Conservation (phyloP, 768 basidiomycete species). For the Boletus tylopilopsis region DNA sequence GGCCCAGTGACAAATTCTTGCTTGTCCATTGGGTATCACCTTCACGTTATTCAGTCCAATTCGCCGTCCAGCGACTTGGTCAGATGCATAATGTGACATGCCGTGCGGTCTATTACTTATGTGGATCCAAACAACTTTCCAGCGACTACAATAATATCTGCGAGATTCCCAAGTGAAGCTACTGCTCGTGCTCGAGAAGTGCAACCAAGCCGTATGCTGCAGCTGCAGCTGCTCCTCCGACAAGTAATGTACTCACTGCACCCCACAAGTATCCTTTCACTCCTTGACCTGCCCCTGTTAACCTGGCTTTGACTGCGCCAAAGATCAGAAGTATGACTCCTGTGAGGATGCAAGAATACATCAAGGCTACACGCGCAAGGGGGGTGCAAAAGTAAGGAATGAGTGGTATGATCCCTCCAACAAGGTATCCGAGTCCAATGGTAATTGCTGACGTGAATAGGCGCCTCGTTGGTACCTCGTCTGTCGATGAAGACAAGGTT, state of each 20-base stretch:
- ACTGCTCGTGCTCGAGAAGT: slow-evolving; percentile 35
- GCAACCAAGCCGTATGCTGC: slow-evolving; percentile 61
- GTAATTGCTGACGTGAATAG: slow-evolving; percentile 91
- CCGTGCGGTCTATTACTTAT: too few species aligned
- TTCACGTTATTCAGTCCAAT: too few species aligned
- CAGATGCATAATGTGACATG: too few species aligned
- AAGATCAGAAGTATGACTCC: slow-evolving; percentile 85
- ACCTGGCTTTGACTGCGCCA: slow-evolving; percentile 84
- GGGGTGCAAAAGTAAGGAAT: slow-evolving; percentile 89
- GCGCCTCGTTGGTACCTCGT: slow-evolving; percentile 83
- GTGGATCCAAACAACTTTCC: too few species aligned
- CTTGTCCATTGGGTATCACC: too few species aligned
- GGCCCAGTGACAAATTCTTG: too few species aligned
- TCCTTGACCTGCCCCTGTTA: slow-evolving; percentile 76
- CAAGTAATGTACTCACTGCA: slow-evolving; percentile 79
- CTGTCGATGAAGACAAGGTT: slow-evolving; percentile 34
- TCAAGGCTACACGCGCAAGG: slow-evolving; percentile 59
- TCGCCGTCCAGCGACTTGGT: too few species aligned
- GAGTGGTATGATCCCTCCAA: slow-evolving; percentile 92
- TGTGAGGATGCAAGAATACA: slow-evolving; percentile 78
- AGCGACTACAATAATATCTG: too few species aligned
- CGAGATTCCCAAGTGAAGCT: too few species aligned
- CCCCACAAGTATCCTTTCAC: slow-evolving; percentile 78
- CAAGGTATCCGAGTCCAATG: slow-evolving; percentile 90
- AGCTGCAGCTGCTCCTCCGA: slow-evolving; percentile 88